Evolutionary conservation across 371 early-diverging fungal species (phyloP).

Genomic region (Mucor racemosus): DNA sequence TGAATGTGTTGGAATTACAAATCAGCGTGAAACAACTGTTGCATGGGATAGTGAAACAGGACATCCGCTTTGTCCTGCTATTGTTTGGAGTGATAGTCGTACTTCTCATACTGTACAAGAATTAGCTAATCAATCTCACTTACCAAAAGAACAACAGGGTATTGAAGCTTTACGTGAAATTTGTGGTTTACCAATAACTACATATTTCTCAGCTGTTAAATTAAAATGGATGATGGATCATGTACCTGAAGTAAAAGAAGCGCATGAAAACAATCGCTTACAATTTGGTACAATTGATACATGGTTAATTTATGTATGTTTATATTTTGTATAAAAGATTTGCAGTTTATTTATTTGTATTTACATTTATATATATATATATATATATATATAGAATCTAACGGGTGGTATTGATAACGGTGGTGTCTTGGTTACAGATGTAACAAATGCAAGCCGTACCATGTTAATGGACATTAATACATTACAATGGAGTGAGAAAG

Average conservation of each 20-base stretch:
- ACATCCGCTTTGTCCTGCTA: slow-evolving; percentile 83
- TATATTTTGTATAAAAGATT: slow-evolving; percentile 28
- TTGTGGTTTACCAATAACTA: slow-evolving; percentile 92
- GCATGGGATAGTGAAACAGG: slow-evolving; percentile 91
- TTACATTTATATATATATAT: slow-evolving; percentile 32
- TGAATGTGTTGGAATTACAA: slow-evolving; percentile 89
- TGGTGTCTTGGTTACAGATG: slow-evolving; percentile 87
- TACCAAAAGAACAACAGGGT: slow-evolving; percentile 28
- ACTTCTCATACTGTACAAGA: slow-evolving; percentile 76
- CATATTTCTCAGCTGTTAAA: slow-evolving; percentile 95
- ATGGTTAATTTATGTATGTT: slow-evolving; percentile 76
- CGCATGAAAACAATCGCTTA: slow-evolving; percentile 34
- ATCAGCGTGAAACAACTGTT: slow-evolving; percentile 94
- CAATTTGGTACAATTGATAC: slow-evolving; percentile 93
- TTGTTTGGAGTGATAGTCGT: slow-evolving; percentile 95
- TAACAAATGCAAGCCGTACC: slow-evolving; percentile 95
- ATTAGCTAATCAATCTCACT: slow-evolving; percentile 49
- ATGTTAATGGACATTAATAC: slow-evolving; percentile 92
- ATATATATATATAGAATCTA: slow-evolving; percentile 59
- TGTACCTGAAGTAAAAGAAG: slow-evolving; percentile 65
- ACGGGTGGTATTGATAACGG: slow-evolving; percentile 77
- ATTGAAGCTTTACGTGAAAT: slow-evolving; percentile 53
- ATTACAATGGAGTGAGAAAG: slow-evolving; percentile 80
- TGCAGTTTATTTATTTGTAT: slow-evolving; percentile 63
- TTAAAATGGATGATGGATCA: slow-evolving; percentile 92